Base-by-base conservation (phyloP, 805 yeast genomes). In the Pichia heedii region DNA sequence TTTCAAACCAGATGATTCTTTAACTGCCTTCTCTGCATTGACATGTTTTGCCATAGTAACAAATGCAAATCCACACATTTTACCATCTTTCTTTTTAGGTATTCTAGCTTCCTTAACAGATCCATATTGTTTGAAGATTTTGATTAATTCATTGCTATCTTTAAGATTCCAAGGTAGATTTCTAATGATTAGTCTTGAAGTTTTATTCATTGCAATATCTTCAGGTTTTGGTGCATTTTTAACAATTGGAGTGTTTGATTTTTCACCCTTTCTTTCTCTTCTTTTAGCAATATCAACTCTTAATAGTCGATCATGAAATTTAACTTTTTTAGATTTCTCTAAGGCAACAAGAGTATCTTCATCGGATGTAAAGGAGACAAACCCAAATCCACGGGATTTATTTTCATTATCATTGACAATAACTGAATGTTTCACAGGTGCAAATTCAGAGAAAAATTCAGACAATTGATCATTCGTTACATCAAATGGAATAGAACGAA, bases 81-180 rank as follows among this genome's bases (percentile, higher is more conserved):
- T 80, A 15, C 96, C 96, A 40, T 87, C 94, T 39, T 75, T 72
- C 57, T 84, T 86, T 55, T 85, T 77, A 38, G 98, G 98, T 52
- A 93, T 86, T 52, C 79, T 77, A 0, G 90, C 95, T 56, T 88
- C 96, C 22, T 76, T 77, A 30, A 93, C 96, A 24, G 84, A 81
- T 41, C 98, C 98, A 58, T 68, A 93, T 55, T 77, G 78, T 45
- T 72, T 65, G 58, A 93, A 93, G 8, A 79, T 56, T 53, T 79
- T 79, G 56, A 74, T 79, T 55, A 93, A 69, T 43, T 76, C 78
- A 5, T 77, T 77, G 5, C 94, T 81, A 47, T 81, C 79, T 58
- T 90, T 78, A 37, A 93, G 80, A 15, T 96, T 81, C 98, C 98
- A 93, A 12, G 98, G 98, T 62, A 93, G 74, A 60, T 93, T 93